These are phyloP conservation scores for Pichia terricola DNA, from an alignment of 1,139 yeast species.

Conservation along the genomic window DNA sequence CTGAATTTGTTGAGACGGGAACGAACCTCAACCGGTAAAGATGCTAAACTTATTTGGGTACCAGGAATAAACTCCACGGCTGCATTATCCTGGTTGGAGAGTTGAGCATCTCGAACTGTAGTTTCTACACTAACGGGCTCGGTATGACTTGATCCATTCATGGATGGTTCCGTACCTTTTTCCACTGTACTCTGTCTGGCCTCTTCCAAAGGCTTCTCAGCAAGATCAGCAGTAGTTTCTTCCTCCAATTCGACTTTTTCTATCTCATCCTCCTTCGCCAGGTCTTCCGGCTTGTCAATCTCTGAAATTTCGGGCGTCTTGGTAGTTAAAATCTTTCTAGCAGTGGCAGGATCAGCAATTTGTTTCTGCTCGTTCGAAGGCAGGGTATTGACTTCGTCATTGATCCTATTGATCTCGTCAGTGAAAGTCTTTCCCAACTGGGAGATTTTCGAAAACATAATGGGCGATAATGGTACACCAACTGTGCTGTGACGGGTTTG, in stretches of 20 bases:
- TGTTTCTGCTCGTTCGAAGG: slow-evolving; percentile 14
- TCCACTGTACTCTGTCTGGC: too few species aligned
- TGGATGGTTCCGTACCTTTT: too few species aligned
- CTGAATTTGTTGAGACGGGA: slow-evolving; percentile 66
- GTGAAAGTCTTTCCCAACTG: slow-evolving; percentile 59
- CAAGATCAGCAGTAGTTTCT: not conserved
- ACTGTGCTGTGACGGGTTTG: not conserved
- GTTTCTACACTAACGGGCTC: not conserved
- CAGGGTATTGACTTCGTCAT: slow-evolving; percentile 21
- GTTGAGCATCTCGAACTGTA: not conserved
- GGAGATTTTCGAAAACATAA: slow-evolving; percentile 53
- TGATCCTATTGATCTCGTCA: slow-evolving; percentile 37
- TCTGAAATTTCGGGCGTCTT: slow-evolving; percentile 38
- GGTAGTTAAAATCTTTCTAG: slow-evolving; percentile 25
- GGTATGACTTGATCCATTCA: too few species aligned
- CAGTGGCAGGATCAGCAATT: slow-evolving; percentile 17
- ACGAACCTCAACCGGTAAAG: slow-evolving; percentile 30
- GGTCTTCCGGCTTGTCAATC: slow-evolving; percentile 38
- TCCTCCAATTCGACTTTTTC: too few species aligned
- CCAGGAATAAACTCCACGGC: slow-evolving; percentile 17
- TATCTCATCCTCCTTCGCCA: slow-evolving; percentile 1
- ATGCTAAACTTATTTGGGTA: slow-evolving; percentile 27
- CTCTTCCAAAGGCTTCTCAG: too few species aligned
- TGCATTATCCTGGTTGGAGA: not conserved
- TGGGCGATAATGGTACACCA: not conserved